phyloP scores from a whole-genome alignment of 192 early-diverging fungal species.

The Phlyctochytrium bullatum region DNA sequence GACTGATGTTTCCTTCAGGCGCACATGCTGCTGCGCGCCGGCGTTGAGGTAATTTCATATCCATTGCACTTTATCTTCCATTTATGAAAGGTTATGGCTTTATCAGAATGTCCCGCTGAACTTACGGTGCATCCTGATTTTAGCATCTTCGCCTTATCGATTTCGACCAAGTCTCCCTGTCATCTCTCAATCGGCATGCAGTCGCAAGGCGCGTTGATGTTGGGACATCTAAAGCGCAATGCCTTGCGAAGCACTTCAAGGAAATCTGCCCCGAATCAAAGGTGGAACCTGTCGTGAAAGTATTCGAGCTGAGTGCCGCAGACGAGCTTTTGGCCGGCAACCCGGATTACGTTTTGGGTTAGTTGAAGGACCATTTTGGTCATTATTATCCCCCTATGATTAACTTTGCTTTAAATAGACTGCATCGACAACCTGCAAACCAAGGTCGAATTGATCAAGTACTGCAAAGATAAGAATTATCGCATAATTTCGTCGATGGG shows the following conservation, averaged over 20 bases:
- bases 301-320: constrained; percentile 73
- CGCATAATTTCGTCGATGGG: constrained; percentile 94
- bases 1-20: too few species aligned
- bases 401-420: constrained; percentile 42
- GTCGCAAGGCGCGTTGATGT: constrained; percentile 89
- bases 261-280: constrained; percentile 75
- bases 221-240: constrained; percentile 79
- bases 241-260: constrained; percentile 69
- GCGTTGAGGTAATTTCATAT: not conserved
- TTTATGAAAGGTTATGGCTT: constrained; percentile 73
- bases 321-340: constrained; percentile 66
- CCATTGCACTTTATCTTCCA: constrained; percentile 1
- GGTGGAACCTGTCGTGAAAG: constrained; percentile 72
- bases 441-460: constrained; percentile 83
- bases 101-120: not conserved
- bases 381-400: not conserved
- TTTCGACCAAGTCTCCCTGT: constrained; percentile 96
- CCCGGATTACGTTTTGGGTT: constrained; percentile 45
- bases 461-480: constrained; percentile 73
- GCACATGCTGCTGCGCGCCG: constrained; percentile 88
- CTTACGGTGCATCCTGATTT: not conserved
- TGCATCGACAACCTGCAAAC: constrained; percentile 97
- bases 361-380: constrained; percentile 24
- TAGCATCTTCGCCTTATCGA: constrained; percentile 83
- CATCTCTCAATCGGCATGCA: constrained; percentile 91